Evolutionary conservation across 768 basidiomycete species (phyloP).

Genomic region (Suillus lakei): DNA sequence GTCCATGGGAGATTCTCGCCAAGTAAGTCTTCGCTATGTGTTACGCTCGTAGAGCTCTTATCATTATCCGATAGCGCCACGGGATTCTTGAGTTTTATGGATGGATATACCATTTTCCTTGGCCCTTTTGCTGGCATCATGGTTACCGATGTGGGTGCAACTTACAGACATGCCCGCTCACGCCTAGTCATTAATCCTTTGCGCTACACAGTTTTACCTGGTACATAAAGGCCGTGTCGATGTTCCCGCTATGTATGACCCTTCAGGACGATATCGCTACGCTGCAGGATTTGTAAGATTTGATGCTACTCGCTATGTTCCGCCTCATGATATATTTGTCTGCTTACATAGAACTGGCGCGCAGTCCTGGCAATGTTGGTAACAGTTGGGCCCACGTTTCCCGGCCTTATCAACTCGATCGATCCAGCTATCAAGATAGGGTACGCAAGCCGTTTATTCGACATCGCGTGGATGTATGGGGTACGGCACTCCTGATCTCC

Average conservation of each 20-base stretch:
- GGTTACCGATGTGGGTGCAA: conserved; percentile 55
- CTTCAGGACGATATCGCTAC: conserved; percentile 80
- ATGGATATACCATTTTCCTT: conserved; percentile 84
- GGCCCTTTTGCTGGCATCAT: conserved; percentile 85
- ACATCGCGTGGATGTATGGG: conserved; percentile 79
- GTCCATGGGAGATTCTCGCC: conserved; percentile 83
- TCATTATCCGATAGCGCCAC: conserved; percentile 45
- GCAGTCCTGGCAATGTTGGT: conserved; percentile 71
- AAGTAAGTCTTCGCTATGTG: conserved; percentile 26
- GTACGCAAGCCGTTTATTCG: conserved; percentile 58
- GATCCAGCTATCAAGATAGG: conserved; percentile 68
- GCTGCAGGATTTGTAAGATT: conserved; percentile 70
- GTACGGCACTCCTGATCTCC: conserved; percentile 43
- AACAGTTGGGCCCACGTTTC: conserved; percentile 73
- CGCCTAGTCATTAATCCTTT: conserved; percentile 1
- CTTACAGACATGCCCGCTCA: background rate
- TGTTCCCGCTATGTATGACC: conserved; percentile 85
- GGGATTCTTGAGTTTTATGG: conserved; percentile 80
- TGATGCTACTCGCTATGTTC: background rate
- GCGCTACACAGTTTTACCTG: conserved; percentile 67
- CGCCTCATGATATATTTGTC: background rate
- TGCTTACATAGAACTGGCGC: conserved; percentile 71
- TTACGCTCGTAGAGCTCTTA: background rate
- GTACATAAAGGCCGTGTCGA: conserved; percentile 74
- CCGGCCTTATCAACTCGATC: conserved; percentile 79